phyloP scores from a whole-genome alignment of 345 rosid genomes.

The Acer negundo region DNA sequence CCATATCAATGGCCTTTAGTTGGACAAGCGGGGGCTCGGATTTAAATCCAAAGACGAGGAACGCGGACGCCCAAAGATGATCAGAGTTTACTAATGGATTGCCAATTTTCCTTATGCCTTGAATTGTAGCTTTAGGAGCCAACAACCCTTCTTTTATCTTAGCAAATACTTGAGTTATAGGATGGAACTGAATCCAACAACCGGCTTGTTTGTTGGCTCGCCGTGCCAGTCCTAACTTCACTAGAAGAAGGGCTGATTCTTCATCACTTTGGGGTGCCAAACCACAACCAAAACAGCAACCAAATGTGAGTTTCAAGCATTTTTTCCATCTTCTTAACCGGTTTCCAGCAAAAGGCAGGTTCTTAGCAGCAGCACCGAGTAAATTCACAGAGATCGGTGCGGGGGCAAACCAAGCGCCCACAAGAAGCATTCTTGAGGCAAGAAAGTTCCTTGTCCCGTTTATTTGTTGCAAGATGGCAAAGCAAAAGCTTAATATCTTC shows the following conservation, averaged over 20 bases:
- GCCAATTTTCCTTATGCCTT: conserved; percentile 57
- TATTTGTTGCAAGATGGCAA: conserved; percentile 61
- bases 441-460: conserved; percentile 63
- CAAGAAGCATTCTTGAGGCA: conserved; percentile 76
- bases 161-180: conserved; percentile 62
- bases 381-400: conserved; percentile 58
- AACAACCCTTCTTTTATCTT: conserved; percentile 56
- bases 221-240: conserved; percentile 73
- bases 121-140: conserved; percentile 67
- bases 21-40: conserved; percentile 81
- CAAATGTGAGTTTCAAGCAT: conserved; percentile 51
- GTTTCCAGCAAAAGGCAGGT: conserved; percentile 57
- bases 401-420: conserved; percentile 91
- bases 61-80: conserved; percentile 91
- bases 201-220: conserved; percentile 58
- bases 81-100: conserved; percentile 56
- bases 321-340: conserved; percentile 63
- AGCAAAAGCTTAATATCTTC: conserved; percentile 63
- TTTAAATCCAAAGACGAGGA: conserved; percentile 89
- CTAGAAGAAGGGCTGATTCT: conserved; percentile 69
- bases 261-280: conserved; percentile 77
- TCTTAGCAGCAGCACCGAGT: conserved; percentile 69
- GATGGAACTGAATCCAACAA: conserved; percentile 83
- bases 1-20: conserved; percentile 72
- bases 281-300: conserved; percentile 67